Percentiles rank a stretch among this genome's conserved stretches.
Conservation (phyloP, 2,329 filamentous ascomycete genomes). For the Akanthomyces uredinophilus region DNA sequence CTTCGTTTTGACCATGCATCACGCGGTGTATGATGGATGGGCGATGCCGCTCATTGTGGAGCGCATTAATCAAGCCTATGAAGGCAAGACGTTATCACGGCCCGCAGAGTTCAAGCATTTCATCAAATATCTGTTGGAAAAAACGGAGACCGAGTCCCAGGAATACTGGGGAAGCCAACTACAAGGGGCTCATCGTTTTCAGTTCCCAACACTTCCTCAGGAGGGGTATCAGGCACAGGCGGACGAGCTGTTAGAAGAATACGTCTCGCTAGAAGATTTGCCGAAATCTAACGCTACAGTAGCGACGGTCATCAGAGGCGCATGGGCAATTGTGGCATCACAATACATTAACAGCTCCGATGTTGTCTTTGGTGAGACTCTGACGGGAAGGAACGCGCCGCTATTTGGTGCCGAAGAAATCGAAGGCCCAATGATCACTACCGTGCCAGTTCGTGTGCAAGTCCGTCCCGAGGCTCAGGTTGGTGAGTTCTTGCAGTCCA, state of each 20-base stretch:
- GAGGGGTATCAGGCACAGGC: slow-evolving; percentile 44
- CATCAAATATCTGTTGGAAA: slow-evolving; percentile 41
- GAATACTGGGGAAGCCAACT: slow-evolving; percentile 44
- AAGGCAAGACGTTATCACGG: slow-evolving; percentile 25
- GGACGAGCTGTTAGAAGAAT: slow-evolving; percentile 49
- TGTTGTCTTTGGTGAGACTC: slow-evolving; percentile 54
- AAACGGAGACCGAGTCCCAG: slow-evolving; percentile 35
- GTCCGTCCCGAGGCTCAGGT: slow-evolving; percentile 39
- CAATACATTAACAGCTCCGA: slow-evolving; percentile 48
- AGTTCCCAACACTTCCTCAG: slow-evolving; percentile 45
- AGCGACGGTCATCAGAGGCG: slow-evolving; percentile 53
- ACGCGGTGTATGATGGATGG: slow-evolving; percentile 54
- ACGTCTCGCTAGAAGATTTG: slow-evolving; percentile 35
- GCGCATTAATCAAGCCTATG: slow-evolving; percentile 41
- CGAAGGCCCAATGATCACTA: slow-evolving; percentile 57
- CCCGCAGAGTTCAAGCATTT: slow-evolving; percentile 44
- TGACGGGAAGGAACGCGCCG: slow-evolving; percentile 51
- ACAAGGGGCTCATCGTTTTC: slow-evolving; percentile 37
- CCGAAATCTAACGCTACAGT: slow-evolving; percentile 41
- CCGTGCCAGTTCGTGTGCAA: slow-evolving; percentile 49
- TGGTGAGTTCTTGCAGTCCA: slow-evolving; percentile 46
- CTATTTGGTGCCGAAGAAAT: slow-evolving; percentile 47
- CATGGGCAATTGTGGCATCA: slow-evolving; percentile 52
- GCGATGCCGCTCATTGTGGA: slow-evolving; percentile 46
- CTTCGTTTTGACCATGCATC: slow-evolving; percentile 52